Percentiles rank a stretch among this genome's conserved stretches.
Evolutionary conservation across 371 early-diverging fungal genomes (phyloP).

Genomic region (Zancudomyces culisetae): DNA sequence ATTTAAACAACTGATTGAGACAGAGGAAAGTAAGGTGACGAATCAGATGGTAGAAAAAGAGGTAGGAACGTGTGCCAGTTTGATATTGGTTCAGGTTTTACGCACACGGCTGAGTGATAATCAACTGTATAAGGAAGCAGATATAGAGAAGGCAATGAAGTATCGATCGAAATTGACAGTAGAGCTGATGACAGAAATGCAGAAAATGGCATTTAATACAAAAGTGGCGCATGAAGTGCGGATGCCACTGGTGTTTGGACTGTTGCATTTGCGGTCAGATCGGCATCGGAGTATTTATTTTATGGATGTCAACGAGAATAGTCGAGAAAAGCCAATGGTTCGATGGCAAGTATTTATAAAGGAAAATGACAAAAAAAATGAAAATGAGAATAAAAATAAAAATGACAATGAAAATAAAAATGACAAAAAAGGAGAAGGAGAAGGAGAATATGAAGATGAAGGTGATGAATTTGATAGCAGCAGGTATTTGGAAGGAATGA

Average conservation of each 20-base stretch:
- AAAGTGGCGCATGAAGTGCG: neutral
- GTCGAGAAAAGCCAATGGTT: neutral
- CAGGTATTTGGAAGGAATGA: constrained; percentile 1
- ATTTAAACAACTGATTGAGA: too few species aligned
- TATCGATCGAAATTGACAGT: neutral
- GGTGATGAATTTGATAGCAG: neutral
- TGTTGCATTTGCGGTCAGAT: neutral
- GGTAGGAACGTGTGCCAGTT: too few species aligned
- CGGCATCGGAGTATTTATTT: neutral
- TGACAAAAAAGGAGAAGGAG: neutral
- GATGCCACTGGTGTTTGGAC: neutral
- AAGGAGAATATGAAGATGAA: too few species aligned
- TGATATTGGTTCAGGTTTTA: too few species aligned
- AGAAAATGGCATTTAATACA: neutral
- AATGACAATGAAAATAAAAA: neutral
- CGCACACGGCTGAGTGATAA: too few species aligned
- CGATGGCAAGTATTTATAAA: neutral
- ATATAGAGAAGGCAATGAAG: neutral
- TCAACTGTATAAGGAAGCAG: too few species aligned
- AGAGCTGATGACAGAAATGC: neutral
- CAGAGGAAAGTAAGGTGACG: too few species aligned
- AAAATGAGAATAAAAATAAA: neutral
- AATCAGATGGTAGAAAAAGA: too few species aligned
- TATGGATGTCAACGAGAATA: too few species aligned
- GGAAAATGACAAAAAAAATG: neutral